Evolutionary conservation across 768 basidiomycete genomes (phyloP).

Genomic region (Mycena capillaripes): DNA sequence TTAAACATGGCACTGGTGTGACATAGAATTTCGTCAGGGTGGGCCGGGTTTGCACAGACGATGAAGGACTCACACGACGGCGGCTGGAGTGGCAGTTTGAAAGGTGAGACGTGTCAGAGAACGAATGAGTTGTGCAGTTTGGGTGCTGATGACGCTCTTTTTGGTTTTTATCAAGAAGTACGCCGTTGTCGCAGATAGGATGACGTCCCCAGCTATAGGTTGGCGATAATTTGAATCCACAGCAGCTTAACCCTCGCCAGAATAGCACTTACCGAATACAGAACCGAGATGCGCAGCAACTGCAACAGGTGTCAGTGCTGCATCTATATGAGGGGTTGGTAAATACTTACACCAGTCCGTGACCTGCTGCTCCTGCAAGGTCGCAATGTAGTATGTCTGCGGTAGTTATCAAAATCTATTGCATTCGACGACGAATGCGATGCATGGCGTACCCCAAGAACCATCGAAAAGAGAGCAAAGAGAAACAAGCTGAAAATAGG

Average conservation of each 20-base stretch:
- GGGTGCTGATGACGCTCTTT: neutral
- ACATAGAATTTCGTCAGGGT: neutral
- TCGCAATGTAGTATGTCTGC: neutral
- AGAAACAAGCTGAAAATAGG: constrained; percentile 3
- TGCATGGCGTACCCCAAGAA: neutral
- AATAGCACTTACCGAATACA: neutral
- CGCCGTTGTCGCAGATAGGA: neutral
- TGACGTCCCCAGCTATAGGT: neutral
- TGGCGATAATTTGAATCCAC: neutral
- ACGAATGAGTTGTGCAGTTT: neutral
- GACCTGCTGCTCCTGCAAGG: neutral
- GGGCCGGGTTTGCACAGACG: neutral
- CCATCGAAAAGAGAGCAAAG: constrained; percentile 7
- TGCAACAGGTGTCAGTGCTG: neutral
- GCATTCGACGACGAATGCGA: neutral
- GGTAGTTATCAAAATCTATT: neutral
- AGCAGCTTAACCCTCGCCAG: neutral
- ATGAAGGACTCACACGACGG: neutral
- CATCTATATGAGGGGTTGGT: neutral
- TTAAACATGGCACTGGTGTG: neutral
- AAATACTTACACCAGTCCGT: neutral
- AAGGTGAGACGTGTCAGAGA: neutral
- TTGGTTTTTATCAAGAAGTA: neutral
- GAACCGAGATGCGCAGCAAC: neutral
- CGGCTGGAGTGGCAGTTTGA: neutral